Percentiles rank a stretch among this genome's conserved stretches.
phyloP scores from a whole-genome alignment of 768 basidiomycete species.

The Inosperma sp. region DNA sequence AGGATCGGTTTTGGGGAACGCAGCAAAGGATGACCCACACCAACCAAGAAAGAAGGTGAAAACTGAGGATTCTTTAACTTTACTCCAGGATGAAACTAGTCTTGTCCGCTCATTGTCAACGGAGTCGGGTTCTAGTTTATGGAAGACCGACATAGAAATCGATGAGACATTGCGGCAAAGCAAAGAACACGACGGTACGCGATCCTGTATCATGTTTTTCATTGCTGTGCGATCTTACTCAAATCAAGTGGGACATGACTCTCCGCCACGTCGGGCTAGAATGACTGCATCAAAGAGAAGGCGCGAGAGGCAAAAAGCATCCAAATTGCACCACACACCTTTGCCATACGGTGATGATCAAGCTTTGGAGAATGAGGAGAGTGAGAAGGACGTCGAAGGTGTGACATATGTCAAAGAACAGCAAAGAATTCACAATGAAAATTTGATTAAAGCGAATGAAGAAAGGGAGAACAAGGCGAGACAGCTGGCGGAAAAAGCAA shows the following conservation, averaged over 20 bases:
- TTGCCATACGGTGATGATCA: too few relatives aligned
- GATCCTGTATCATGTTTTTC: too few relatives aligned
- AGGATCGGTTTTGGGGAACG: neutral
- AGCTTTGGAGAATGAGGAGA: too few relatives aligned
- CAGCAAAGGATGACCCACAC: neutral
- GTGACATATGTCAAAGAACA: neutral
- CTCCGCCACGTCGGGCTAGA: too few relatives aligned
- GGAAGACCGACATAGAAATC: too few relatives aligned
- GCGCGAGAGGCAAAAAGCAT: slow-evolving; percentile 3
- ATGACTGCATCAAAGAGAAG: neutral
- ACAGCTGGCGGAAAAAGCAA: neutral
- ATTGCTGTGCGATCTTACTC: too few relatives aligned
- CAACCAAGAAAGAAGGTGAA: neutral
- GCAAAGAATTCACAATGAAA: neutral
- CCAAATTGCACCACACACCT: too few relatives aligned
- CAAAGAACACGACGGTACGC: neutral
- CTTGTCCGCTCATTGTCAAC: neutral
- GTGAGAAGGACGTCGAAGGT: too few relatives aligned
- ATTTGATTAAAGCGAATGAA: neutral
- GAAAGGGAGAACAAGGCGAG: neutral
- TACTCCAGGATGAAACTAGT: neutral
- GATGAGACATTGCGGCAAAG: too few relatives aligned
- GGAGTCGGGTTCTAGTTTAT: too few relatives aligned
- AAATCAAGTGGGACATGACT: too few relatives aligned
- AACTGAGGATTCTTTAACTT: neutral